A percentile compares a stretch with the other conserved stretches of the same genome.
Evolutionary conservation across 2,329 filamentous ascomycete species (phyloP).

Genomic region (Coleophoma crateriformis): DNA sequence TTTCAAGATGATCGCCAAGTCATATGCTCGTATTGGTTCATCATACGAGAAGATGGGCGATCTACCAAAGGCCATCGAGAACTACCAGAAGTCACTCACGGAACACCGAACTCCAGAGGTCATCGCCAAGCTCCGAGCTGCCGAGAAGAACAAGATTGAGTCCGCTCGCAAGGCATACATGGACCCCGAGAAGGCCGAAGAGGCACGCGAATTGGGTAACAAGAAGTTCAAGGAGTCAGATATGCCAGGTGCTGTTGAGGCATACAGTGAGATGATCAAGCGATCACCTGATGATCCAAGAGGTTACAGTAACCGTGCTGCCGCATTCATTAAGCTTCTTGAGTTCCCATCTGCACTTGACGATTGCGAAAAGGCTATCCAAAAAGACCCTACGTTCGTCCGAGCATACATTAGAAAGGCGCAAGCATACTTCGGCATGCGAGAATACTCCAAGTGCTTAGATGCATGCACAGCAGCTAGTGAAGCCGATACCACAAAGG

Average conservation of each 20-base stretch:
- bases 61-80: conserved; percentile 71
- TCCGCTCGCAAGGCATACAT: conserved; percentile 75
- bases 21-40: conserved; percentile 92
- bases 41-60: conserved; percentile 89
- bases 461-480: conserved; percentile 82
- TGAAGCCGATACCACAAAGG: conserved; percentile 67
- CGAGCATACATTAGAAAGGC: conserved; percentile 95
- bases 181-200: conserved; percentile 86
- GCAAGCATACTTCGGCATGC: conserved; percentile 93
- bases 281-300: conserved; percentile 87
- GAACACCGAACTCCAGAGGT: conserved; percentile 96
- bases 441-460: conserved; percentile 92
- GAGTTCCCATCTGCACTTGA: conserved; percentile 90
- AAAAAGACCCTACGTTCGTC: conserved; percentile 87
- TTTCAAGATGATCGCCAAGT: conserved; percentile 98
- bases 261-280: conserved; percentile 96
- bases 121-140: conserved; percentile 83
- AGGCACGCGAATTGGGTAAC: conserved; percentile 91
- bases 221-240: conserved; percentile 95
- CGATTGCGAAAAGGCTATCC: conserved; percentile 88
- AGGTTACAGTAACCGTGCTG: conserved; percentile 95
- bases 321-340: conserved; percentile 93
- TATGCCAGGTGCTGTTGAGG: conserved; percentile 90
- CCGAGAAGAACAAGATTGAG: conserved; percentile 81
- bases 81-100: conserved; percentile 89